A percentile compares a stretch with the other conserved stretches of the same genome.
phyloP scores from a whole-genome alignment of 495 filamentous ascomycete genomes.

The Monascus purpureus region DNA sequence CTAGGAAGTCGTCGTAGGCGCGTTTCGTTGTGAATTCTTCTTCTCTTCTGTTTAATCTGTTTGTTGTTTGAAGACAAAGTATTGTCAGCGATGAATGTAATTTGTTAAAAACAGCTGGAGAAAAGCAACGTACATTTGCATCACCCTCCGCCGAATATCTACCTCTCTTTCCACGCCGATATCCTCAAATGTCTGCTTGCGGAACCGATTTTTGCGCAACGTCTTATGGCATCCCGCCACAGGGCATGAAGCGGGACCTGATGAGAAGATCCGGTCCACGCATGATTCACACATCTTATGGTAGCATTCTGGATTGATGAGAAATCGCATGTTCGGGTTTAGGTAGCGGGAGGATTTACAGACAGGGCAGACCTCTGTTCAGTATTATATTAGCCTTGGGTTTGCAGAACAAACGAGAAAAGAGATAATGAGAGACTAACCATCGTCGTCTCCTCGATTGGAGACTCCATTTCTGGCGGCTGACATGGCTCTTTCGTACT shows the following conservation, averaged over 20 bases:
- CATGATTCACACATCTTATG: constrained; percentile 95
- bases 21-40: constrained; percentile 76
- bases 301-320: constrained; percentile 96
- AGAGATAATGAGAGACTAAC: constrained; percentile 14
- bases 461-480: constrained; percentile 17
- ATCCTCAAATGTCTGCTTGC: constrained; percentile 80
- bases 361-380: constrained; percentile 77
- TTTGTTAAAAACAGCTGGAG: too few relatives aligned
- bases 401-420: constrained; percentile 3
- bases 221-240: constrained; percentile 77
- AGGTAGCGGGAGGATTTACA: constrained; percentile 94
- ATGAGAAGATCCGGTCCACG: constrained; percentile 86
- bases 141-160: constrained; percentile 72
- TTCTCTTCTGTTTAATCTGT: constrained; percentile 67
- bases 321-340: constrained; percentile 83
- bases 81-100: too few relatives aligned
- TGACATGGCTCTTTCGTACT: constrained; percentile 14
- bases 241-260: constrained; percentile 80
- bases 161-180: constrained; percentile 86
- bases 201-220: constrained; percentile 70
- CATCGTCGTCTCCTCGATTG: constrained; percentile 36
- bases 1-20: constrained; percentile 87
- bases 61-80: constrained; percentile 2
- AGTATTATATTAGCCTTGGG: constrained; percentile 3
- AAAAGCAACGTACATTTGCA: constrained; percentile 50